Base-by-base conservation (phyloP, 331 rosid genomes). In the Saraca asoca region DNA sequence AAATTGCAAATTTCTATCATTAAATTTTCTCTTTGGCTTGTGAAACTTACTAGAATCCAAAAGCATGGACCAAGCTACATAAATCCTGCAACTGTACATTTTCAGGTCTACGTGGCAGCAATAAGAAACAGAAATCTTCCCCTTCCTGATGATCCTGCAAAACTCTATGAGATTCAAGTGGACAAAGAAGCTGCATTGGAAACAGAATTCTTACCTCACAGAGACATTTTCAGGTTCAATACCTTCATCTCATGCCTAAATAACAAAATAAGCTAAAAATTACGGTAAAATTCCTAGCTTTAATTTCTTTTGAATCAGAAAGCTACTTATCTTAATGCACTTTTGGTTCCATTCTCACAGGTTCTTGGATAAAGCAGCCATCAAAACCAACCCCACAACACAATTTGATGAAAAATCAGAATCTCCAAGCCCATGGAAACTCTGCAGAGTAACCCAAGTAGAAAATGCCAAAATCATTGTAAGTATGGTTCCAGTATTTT, bases 331-430 rank as follows among this genome's bases (percentile, higher is more conserved):
- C 44, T 13, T 14, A 42, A 43, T 39, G 43, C 43, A 39, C 7
- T 39, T 39, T 7, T 6, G 7, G 11, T 7, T 39, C 43, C 11
- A 7, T 54, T 52, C 12, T 20, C 51, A 34, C 68, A 85, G 98
- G 80, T 89, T 84, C 74, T 83, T 92, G 75, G 98, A 92, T 85
- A 89, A 74, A 81, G 98, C 98, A 64, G 91, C 96, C 58, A 78
- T 92, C 70, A 62, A 75, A 66, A 24, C 51, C 51, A 51, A 55
- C 51, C 1, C 70, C 7, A 59, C 49, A 0, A 66, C 37, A 5
- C 73, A 81, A 70, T 11, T 17, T 44, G 82, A 71, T 44, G 82
- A 71, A 17, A 75, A 24, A 5, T 72, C 72, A 9, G 64, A 69
- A 6, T 50, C 62, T 62, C 68, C 80, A 75, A 84, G 39, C 63